Evolutionary conservation across 768 basidiomycete genomes (phyloP), one percentile per base, ranked within the genome.

Genomic region (Lentinula boryana): DNA sequence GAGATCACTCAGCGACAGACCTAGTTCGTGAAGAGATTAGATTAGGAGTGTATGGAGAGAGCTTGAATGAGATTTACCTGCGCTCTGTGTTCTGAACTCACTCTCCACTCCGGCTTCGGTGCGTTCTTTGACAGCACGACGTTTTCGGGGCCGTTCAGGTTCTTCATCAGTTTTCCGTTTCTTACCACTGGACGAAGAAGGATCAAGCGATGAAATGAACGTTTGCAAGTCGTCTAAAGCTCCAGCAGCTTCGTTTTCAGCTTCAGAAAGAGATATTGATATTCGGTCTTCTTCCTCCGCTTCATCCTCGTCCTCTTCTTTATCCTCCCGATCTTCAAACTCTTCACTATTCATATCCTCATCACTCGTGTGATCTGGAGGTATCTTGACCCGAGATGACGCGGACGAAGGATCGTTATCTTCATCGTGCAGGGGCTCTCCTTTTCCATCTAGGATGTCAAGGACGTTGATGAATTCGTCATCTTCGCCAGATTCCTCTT

Each of bases 21-120:
- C n/a, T 79, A 84, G 87, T 61, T 21, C 49, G 58, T 38, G 38
- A 36, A 13, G 41, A 36, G 15, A 23, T 63, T n/a, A 61, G 27
- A 54, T 59, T 52, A 52, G 38, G 15, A 36, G 44, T 44, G 12
- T 41, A 18, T n/a, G 13, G 5, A 49, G 46, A 58, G 18, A 13
- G 12, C 8, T 27, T 60, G n/a, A 41, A 60, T 38, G 55, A 36
- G 38, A n/a, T 66, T 56, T 68, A 85, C 86, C 82, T 55, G 76
- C 68, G 13, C 75, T 68, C 66, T 77, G 77, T 46, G 83, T 82
- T 10, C 82, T 84, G 68, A 94, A 95, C 67, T 94, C 93, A 66
- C 85, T 86, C 69, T 95, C 94, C 33, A 80, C 81, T 5, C 91
- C 93, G 32, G 86, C 84, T 67, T 91, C 88, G 2, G 87, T 93